phyloP scores from a whole-genome alignment of 1,139 yeast genomes.

The Zygoascus sp. region DNA sequence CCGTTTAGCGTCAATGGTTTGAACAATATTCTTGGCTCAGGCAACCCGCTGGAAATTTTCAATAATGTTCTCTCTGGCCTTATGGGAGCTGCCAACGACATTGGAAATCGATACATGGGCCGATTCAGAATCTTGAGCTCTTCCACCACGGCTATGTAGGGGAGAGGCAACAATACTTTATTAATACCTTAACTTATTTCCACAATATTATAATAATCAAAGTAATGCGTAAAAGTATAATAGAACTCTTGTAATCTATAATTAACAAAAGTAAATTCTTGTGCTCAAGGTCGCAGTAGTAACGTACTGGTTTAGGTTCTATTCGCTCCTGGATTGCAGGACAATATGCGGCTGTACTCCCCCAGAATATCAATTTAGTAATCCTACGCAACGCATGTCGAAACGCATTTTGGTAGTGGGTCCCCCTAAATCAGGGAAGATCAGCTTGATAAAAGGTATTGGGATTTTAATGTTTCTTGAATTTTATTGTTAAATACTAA shows the following conservation, averaged over 20 bases:
- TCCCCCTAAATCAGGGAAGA: constrained; percentile 36
- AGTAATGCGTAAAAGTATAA: too few relatives aligned
- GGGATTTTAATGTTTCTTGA: not conserved
- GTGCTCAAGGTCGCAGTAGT: too few relatives aligned
- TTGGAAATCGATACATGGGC: not conserved
- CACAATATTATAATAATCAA: too few relatives aligned
- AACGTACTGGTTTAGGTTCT: too few relatives aligned
- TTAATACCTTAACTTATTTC: not conserved
- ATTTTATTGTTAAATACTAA: not conserved
- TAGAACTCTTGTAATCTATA: too few relatives aligned
- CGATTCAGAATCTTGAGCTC: constrained; percentile 5
- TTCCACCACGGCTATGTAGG: not conserved
- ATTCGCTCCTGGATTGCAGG: too few relatives aligned
- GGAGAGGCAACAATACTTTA: too few relatives aligned
- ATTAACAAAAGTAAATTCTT: too few relatives aligned
- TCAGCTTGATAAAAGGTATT: constrained; percentile 31
- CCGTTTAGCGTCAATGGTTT: constrained; percentile 4
- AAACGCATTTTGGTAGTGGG: constrained; percentile 41
- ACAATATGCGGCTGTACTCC: not conserved
- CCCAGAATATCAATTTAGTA: not conserved
- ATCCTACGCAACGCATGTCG: constrained; percentile 14
- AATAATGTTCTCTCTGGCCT: not conserved
- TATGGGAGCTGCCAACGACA: not conserved
- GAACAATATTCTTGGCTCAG: not conserved
- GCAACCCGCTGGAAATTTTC: not conserved